Base-by-base conservation (phyloP, 805 yeast species). In the Pichia gijzeniarum region DNA sequence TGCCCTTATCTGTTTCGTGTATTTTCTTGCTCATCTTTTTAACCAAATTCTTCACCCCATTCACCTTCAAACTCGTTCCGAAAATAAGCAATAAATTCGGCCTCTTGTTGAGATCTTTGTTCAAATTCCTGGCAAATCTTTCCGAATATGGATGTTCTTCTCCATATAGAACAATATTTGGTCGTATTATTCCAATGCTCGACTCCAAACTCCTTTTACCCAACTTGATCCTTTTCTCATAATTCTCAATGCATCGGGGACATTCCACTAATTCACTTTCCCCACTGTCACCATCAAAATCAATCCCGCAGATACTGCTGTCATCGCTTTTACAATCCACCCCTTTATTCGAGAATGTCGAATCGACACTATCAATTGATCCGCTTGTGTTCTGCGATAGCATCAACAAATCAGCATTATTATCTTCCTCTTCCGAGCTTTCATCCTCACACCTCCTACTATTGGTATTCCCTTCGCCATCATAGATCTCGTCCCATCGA, bases 21-120 rank as follows among this genome's bases (percentile, higher is more conserved):
- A 90, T 80, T 17, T 76, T 76, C 49, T 74, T 74, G 39, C 95
- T 80, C 50, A 86, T 61, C 19, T 74, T 73, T 50, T 77, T 76
- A 2, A 90, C 96, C 18, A 91, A 69, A 52, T 76, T 78, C 58
- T 80, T 84, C 39, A 93, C 90, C 1, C 99, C 99, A 53, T 82
- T 85, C 12, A 91, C 98, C 65, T 81, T 85, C 35, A 93, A 69
- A 4, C 96, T 87, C 0, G 99, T 93, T 0, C 99, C 99, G 75
- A 87, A 81, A 10, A 91, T 84, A n/a, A 91, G 65, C 40, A 93
- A 71, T 49, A 86, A 60, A 58, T 89, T 95, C 0, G 97, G 95
- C 48, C 69, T 72, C 36, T 75, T 68, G 48, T 68, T 71, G 47
- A 87, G 58, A 64, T 91, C 98, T 18, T 74, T 69, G 41, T 69